Evolutionary conservation across 2,329 filamentous ascomycete genomes (phyloP), one percentile per base, ranked within the genome.

Genomic region (Fusarium pilosicola): DNA sequence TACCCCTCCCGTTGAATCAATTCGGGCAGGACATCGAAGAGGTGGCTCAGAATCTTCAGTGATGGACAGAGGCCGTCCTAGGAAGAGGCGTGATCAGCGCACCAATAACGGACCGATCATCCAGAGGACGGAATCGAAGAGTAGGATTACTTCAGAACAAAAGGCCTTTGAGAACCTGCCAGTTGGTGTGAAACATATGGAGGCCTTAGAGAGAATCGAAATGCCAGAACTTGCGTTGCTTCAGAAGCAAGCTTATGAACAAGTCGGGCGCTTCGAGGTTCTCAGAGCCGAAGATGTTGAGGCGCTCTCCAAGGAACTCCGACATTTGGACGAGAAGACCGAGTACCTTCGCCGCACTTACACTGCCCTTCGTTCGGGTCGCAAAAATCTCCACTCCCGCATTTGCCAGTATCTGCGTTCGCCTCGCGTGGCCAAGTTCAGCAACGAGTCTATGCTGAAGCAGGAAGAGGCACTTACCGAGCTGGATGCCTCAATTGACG

Each of bases 391-490:
- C 8, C 93, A 95, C 78, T 88, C 88, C 13, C 89, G 93, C 49
- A 94, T 95, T 83, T 93, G 94, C 81, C 90, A 92, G 61, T 94
- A 94, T 77, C 87, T 95, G 15, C 91, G 92, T 57, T 92, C 91
- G 24, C 90, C 92, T 14, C 89, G 92, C 38, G 88, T 89, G 10
- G 89, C 91, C 63, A 91, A 89, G 73, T 94, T 95, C 80, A 94
- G 90, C 73, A 88, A 91, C 71, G 92, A 95, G 70, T 91, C 90
- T 26, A 89, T 96, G 80, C 86, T 95, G 46, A 93, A 92, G 83
- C 93, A 95, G 79, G 93, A 95, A 80, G 93, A 95, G 81, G 92
- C 92, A 4, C 86, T 96, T 17, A 89, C 91, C 3, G 93, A 95
- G 80, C 88, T 96, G 12, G 93, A 96, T 78, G 84, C 87, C 22